Percentiles rank a stretch among this genome's conserved stretches.
Evolutionary conservation across 2,329 filamentous ascomycete genomes (phyloP).

Genomic region (Fonsecaea nubica): DNA sequence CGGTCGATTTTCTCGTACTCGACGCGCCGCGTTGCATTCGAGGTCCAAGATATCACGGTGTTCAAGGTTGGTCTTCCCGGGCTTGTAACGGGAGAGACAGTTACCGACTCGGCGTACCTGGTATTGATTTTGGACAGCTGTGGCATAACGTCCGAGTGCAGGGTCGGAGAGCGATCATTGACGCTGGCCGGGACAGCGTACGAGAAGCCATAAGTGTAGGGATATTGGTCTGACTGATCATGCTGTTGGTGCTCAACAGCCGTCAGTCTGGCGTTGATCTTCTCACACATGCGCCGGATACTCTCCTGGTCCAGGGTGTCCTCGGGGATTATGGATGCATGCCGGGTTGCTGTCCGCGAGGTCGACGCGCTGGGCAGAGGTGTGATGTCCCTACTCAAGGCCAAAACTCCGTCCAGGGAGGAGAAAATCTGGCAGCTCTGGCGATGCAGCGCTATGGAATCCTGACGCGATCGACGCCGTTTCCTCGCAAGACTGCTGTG

Average conservation of each 20-base stretch:
- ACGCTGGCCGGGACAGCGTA: conserved; percentile 4
- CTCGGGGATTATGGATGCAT: conserved; percentile 26
- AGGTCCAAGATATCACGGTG: conserved; percentile 57
- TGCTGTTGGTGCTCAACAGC: neutral
- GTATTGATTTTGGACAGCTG: neutral
- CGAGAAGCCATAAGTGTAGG: neutral
- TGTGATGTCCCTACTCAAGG: conserved; percentile 27
- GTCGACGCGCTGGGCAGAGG: conserved; percentile 28
- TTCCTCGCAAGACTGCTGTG: conserved; percentile 23
- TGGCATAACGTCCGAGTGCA: neutral
- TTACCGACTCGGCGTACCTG: neutral
- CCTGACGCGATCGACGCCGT: conserved; percentile 16
- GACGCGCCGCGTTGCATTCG: conserved; percentile 50
- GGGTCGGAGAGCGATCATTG: neutral
- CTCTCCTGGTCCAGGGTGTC: conserved; percentile 1
- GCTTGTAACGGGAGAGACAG: neutral
- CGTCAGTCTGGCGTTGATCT: conserved; percentile 24
- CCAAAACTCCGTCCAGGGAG: conserved; percentile 30
- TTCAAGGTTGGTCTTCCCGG: conserved; percentile 40
- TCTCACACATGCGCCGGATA: conserved; percentile 19
- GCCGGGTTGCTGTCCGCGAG: conserved; percentile 24
- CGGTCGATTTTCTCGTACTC: conserved; percentile 63
- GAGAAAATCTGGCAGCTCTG: conserved; percentile 32
- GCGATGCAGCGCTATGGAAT: conserved; percentile 25
- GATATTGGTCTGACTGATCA: neutral